These are phyloP conservation scores for Xylaria sp. DNA, from an alignment of 2,329 filamentous ascomycete species.

Conservation along the genomic window DNA sequence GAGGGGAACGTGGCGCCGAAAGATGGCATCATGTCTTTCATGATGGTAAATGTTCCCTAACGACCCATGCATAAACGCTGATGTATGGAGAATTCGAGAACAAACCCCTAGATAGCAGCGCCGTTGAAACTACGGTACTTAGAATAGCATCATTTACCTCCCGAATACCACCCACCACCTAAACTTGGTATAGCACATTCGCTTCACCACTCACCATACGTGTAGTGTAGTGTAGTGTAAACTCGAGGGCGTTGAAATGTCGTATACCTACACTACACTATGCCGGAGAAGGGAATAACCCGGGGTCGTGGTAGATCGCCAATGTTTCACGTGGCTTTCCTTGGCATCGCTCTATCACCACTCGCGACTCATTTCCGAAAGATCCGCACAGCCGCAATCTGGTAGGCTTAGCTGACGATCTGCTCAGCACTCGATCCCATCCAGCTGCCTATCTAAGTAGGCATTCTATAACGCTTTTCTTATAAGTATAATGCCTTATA, in stretches of 20 bases:
- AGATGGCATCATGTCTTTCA: conserved; percentile 20
- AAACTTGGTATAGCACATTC: background rate
- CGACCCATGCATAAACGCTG: conserved; percentile 33
- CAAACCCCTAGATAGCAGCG: background rate
- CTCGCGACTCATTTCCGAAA: conserved; percentile 34
- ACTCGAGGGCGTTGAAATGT: conserved; percentile 6
- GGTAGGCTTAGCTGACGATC: conserved; percentile 16
- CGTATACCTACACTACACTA: background rate
- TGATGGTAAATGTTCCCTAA: conserved; percentile 11
- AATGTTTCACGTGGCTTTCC: conserved; percentile 38
- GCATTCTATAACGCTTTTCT: conserved; percentile 8
- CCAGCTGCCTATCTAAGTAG: conserved; percentile 9
- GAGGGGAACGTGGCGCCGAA: conserved; percentile 17
- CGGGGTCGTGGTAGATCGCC: conserved; percentile 20
- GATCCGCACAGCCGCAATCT: conserved; percentile 34
- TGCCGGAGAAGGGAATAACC: background rate
- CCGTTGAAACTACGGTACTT: background rate
- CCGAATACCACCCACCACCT: conserved; percentile 6
- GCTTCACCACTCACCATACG: background rate
- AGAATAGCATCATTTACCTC: conserved; percentile 19
- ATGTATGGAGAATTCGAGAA: conserved; percentile 13
- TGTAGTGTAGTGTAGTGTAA: too few relatives aligned
- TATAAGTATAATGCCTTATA: background rate
- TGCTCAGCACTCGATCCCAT: background rate
- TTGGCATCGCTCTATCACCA: conserved; percentile 15